A percentile compares a stretch with the other conserved stretches of the same genome.
Evolutionary conservation across 805 yeast species (phyloP).

Genomic region (Ogataea saltuana): DNA sequence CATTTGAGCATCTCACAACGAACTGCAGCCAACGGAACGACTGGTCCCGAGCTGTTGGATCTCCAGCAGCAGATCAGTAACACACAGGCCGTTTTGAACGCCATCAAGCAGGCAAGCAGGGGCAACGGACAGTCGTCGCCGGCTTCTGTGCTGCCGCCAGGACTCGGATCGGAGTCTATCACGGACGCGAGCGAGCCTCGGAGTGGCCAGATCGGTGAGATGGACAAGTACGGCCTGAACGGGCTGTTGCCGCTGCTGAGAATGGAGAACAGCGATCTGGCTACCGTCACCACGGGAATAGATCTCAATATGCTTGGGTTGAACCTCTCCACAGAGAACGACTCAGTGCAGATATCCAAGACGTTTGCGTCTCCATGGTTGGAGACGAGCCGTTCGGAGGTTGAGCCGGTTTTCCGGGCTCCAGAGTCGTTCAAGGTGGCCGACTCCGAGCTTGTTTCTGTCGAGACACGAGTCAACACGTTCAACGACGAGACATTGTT

Average conservation of each 20-base stretch:
- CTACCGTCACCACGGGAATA: constrained; percentile 70
- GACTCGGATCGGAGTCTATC: not conserved
- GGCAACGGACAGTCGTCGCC: constrained; percentile 3
- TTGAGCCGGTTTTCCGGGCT: constrained; percentile 75
- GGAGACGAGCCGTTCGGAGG: constrained; percentile 86
- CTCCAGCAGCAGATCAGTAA: constrained; percentile 28
- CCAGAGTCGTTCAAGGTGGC: constrained; percentile 54
- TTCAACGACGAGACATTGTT: constrained; percentile 92
- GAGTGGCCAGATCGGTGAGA: constrained; percentile 34
- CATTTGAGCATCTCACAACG: constrained; percentile 4
- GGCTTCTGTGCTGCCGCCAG: not conserved
- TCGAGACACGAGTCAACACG: constrained; percentile 47
- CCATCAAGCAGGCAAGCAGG: constrained; percentile 23
- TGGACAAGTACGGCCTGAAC: constrained; percentile 66
- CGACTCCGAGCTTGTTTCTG: constrained; percentile 25
- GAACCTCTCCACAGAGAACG: constrained; percentile 48
- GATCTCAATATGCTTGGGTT: constrained; percentile 70
- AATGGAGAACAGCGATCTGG: constrained; percentile 62
- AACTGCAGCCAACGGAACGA: constrained; percentile 11
- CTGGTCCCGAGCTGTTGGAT: constrained; percentile 16
- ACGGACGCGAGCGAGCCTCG: not conserved
- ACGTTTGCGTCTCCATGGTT: constrained; percentile 93
- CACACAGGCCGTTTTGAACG: constrained; percentile 30
- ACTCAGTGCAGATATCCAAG: constrained; percentile 47
- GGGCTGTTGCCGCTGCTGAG: constrained; percentile 62